A percentile compares a stretch with the other conserved stretches of the same genome.
These are phyloP conservation scores for Agarophyton chilense DNA, from an alignment of 23 red algal genomes.

Conservation along the genomic window DNA sequence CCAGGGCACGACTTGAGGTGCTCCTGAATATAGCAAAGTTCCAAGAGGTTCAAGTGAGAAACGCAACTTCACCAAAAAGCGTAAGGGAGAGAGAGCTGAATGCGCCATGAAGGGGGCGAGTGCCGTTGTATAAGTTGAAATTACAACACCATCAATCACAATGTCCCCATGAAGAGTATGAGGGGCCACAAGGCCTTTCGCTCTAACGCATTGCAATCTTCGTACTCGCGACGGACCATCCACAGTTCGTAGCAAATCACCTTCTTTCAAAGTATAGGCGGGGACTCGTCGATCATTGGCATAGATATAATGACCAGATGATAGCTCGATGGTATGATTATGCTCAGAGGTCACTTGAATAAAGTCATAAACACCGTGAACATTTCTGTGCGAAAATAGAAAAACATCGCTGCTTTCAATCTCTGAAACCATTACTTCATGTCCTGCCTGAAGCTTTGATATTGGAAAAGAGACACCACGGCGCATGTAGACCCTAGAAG, in stretches of 20 bases:
- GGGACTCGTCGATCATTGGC: constrained; percentile 16
- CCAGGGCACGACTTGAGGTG: not conserved
- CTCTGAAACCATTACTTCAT: constrained; percentile 20
- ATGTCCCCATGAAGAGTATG: constrained; percentile 68
- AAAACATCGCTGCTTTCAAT: constrained; percentile 7
- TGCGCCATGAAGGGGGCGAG: constrained; percentile 39
- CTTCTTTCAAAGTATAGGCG: not conserved
- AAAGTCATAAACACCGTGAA: constrained; percentile 21
- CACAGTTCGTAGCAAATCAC: constrained; percentile 35
- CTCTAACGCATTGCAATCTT: not conserved
- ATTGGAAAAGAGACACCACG: not conserved
- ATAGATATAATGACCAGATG: constrained; percentile 62
- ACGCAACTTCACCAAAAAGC: not conserved
- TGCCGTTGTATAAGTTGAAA: constrained; percentile 36
- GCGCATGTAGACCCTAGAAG: constrained; percentile 11
- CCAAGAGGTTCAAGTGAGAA: constrained; percentile 35
- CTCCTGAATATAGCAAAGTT: constrained; percentile 2
- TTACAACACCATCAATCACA: constrained; percentile 30
- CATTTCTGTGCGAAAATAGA: constrained; percentile 38
- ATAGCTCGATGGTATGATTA: constrained; percentile 30
- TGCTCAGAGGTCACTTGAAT: not conserved
- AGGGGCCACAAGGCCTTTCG: constrained; percentile 31
- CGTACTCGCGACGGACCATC: constrained; percentile 15
- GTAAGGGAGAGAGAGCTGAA: constrained; percentile 16
- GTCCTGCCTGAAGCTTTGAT: not conserved